Percentiles rank a stretch among this genome's conserved stretches.
These are phyloP conservation scores for Trametes sanguinea DNA, from an alignment of 768 basidiomycete genomes.

Conservation along the genomic window DNA sequence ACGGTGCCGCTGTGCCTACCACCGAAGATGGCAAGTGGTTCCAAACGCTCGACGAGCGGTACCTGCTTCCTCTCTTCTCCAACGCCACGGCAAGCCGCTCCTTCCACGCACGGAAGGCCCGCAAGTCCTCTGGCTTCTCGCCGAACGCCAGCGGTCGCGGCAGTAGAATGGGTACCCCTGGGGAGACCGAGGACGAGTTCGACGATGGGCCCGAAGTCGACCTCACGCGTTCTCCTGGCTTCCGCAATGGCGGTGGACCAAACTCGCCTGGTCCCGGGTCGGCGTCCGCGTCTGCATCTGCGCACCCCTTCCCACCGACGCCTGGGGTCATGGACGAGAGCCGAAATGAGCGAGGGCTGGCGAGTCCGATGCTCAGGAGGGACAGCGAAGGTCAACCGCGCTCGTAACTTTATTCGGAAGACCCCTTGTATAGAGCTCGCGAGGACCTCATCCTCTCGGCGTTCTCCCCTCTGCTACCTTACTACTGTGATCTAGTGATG, in stretches of 20 bases:
- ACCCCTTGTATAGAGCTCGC: not conserved
- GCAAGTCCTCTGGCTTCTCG: conserved; percentile 40
- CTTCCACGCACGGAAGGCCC: conserved; percentile 76
- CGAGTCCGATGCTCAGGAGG: conserved; percentile 62
- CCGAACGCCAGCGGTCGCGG: conserved; percentile 32
- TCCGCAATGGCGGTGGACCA: conserved; percentile 10
- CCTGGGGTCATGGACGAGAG: conserved; percentile 46
- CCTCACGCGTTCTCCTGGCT: conserved; percentile 25
- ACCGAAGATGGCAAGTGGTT: conserved; percentile 92
- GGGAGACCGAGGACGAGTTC: conserved; percentile 41
- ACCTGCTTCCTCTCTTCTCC: conserved; percentile 89
- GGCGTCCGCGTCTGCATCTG: conserved; percentile 28
- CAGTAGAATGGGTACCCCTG: conserved; percentile 36
- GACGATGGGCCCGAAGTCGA: conserved; percentile 35
- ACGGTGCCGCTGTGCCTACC: conserved; percentile 2
- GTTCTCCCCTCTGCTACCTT: conserved; percentile 8
- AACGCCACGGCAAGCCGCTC: conserved; percentile 88
- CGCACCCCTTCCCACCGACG: conserved; percentile 46
- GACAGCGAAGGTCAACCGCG: conserved; percentile 34
- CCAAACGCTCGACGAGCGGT: conserved; percentile 92
- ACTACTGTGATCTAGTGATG: conserved; percentile 12
- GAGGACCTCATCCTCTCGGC: not conserved
- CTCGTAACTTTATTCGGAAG: conserved; percentile 4
- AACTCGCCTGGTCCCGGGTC: conserved; percentile 42
- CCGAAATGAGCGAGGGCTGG: conserved; percentile 61